Conservation (phyloP, 163 green algal species). For the Coccomyxa subellipsoidea region DNA sequence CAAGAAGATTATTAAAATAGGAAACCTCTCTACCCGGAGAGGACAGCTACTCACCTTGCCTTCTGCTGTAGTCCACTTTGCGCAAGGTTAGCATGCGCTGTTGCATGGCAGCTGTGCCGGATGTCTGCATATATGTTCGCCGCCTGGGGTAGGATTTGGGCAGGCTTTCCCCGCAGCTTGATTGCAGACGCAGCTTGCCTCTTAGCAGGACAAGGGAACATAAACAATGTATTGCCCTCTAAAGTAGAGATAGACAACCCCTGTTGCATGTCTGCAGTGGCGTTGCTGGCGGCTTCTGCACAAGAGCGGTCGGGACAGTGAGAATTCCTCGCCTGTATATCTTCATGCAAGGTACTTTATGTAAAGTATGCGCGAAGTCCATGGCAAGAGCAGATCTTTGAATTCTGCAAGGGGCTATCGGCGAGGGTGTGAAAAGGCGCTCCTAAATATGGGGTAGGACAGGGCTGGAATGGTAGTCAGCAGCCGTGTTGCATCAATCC, state of each 20-base stretch:
- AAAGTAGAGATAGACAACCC: no score
- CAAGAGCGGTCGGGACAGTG: neutral
- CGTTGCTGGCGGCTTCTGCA: neutral
- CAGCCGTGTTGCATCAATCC: no score
- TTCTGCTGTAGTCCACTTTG: neutral
- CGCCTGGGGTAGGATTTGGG: neutral
- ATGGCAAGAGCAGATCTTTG: no score
- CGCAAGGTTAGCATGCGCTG: neutral
- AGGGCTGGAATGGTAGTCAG: no score
- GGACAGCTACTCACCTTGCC: neutral
- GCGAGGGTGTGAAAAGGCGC: no score
- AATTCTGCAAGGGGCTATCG: no score
- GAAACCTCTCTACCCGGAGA: no score
- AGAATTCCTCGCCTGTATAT: neutral
- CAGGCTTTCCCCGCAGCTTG: neutral
- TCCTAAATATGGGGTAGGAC: no score
- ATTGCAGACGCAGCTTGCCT: neutral
- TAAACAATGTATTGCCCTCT: no score
- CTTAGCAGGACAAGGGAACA: neutral
- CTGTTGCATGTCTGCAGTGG: neutral
- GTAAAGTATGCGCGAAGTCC: no score
- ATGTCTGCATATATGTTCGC: neutral
- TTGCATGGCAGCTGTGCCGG: neutral
- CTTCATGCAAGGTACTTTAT: neutral
- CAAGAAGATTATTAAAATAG: neutral